Evolutionary conservation across 495 filamentous ascomycete genomes (phyloP).

Genomic region (Penicillium silybi): DNA sequence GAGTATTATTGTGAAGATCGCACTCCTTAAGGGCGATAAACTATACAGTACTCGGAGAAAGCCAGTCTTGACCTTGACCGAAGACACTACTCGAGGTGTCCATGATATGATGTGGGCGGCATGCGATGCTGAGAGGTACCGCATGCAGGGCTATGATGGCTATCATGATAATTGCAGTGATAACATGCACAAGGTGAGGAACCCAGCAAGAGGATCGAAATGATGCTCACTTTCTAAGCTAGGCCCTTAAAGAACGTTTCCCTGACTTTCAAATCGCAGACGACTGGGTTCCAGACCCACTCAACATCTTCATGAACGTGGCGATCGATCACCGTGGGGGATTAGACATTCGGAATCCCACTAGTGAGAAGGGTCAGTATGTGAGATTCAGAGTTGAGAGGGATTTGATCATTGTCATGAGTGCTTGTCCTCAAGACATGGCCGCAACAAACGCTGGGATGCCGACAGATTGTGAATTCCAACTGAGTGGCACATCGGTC

Average conservation of each 20-base stretch:
- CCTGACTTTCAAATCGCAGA: background rate
- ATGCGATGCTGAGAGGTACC: slow-evolving; percentile 37
- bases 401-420: slow-evolving; percentile 40
- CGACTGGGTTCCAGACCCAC: slow-evolving; percentile 35
- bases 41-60: slow-evolving; percentile 30
- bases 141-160: slow-evolving; percentile 26
- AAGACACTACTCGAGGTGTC: slow-evolving; percentile 38
- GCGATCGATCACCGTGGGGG: slow-evolving; percentile 28
- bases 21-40: slow-evolving; percentile 27
- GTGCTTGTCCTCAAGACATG: slow-evolving; percentile 45
- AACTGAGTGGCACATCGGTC: too few species aligned
- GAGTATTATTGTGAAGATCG: slow-evolving; percentile 24
- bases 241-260: too few species aligned
- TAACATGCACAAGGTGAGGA: slow-evolving; percentile 31
- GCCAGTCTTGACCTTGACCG: slow-evolving; percentile 31
- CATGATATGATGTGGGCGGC: slow-evolving; percentile 42
- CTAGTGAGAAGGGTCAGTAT: slow-evolving; percentile 32
- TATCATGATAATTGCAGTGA: slow-evolving; percentile 42
- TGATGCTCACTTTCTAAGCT: too few species aligned
- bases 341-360: slow-evolving; percentile 29
- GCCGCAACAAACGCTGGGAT: slow-evolving; percentile 35
- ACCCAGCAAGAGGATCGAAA: background rate
- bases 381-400: slow-evolving; percentile 33
- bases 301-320: slow-evolving; percentile 51
- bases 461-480: slow-evolving; percentile 25